Evolutionary conservation across 257 asterid genomes (phyloP).

Genomic region (Solanum gandarillasii): DNA sequence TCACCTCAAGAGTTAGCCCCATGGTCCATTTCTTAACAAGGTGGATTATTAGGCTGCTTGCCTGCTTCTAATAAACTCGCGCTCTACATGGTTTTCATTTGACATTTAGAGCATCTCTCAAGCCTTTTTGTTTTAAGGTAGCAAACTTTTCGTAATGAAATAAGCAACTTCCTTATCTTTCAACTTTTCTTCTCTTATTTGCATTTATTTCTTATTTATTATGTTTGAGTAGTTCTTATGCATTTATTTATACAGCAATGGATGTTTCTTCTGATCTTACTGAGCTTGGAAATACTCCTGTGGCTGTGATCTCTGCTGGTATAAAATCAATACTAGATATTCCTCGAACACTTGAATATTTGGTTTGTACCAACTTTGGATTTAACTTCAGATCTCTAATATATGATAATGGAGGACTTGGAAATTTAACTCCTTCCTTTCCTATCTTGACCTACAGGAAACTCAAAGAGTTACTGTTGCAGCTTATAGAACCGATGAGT

Average conservation of each 20-base stretch:
- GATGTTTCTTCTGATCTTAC: constrained; percentile 92
- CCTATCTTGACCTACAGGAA: constrained; percentile 45
- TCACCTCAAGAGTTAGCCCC: not conserved
- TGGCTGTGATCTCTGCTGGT: constrained; percentile 88
- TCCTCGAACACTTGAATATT: constrained; percentile 77
- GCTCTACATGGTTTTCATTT: not conserved
- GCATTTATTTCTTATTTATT: not conserved
- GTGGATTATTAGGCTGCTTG: not conserved
- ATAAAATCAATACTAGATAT: constrained; percentile 89
- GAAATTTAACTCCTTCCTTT: not conserved
- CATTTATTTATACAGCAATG: constrained; percentile 50
- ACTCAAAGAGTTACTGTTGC: constrained; percentile 94
- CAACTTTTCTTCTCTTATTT: not conserved
- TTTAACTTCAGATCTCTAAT: not conserved
- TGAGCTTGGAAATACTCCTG: constrained; percentile 90
- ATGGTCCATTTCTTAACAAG: not conserved
- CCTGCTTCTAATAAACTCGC: not conserved
- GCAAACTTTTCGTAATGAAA: not conserved
- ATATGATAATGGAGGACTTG: not conserved
- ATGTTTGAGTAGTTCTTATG: not conserved
- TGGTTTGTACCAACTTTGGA: constrained; percentile 34
- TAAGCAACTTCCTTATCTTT: not conserved
- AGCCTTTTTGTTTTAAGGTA: not conserved
- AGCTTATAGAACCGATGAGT: constrained; percentile 69
- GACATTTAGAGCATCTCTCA: not conserved